Conservation (phyloP, 495 filamentous ascomycete species). For the Tetracladium marchalianum region DNA sequence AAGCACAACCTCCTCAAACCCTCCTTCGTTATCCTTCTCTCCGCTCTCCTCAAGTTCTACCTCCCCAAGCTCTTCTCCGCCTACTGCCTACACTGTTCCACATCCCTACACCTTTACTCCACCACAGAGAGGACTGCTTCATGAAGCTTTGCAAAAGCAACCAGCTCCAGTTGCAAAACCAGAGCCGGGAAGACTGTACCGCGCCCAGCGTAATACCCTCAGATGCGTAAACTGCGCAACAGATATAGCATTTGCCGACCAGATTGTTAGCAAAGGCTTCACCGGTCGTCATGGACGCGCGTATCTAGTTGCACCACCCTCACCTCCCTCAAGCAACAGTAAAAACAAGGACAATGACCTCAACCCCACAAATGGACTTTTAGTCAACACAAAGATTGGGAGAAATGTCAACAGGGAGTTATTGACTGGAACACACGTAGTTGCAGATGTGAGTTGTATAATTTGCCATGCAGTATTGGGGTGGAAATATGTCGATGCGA, state of each 20-base stretch:
- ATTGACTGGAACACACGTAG: conserved; percentile 66
- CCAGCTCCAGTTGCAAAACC: background rate
- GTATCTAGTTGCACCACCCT: conserved; percentile 63
- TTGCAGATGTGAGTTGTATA: conserved; percentile 42
- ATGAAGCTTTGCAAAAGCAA: conserved; percentile 1
- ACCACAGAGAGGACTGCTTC: background rate
- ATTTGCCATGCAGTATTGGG: conserved; percentile 64
- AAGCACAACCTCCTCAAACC: conserved; percentile 3
- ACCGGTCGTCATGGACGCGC: conserved; percentile 89
- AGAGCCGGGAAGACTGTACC: conserved; percentile 2
- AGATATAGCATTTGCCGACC: conserved; percentile 64
- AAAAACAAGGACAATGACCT: conserved; percentile 11
- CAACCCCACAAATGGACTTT: conserved; percentile 2
- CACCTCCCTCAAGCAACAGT: background rate
- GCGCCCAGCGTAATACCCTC: conserved; percentile 32
- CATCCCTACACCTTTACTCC: background rate
- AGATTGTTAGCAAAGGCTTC: conserved; percentile 88
- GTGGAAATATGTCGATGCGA: conserved; percentile 89
- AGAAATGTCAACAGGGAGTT: conserved; percentile 57
- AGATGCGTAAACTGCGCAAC: conserved; percentile 64
- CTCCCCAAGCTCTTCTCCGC: conserved; percentile 14
- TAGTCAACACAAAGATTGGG: conserved; percentile 38
- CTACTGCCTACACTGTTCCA: conserved; percentile 1
- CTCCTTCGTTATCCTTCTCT: conserved; percentile 24
- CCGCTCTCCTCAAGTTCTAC: conserved; percentile 20